Conservation (phyloP, 768 basidiomycete genomes). For the Rhodosporidiobolus odoratus region DNA sequence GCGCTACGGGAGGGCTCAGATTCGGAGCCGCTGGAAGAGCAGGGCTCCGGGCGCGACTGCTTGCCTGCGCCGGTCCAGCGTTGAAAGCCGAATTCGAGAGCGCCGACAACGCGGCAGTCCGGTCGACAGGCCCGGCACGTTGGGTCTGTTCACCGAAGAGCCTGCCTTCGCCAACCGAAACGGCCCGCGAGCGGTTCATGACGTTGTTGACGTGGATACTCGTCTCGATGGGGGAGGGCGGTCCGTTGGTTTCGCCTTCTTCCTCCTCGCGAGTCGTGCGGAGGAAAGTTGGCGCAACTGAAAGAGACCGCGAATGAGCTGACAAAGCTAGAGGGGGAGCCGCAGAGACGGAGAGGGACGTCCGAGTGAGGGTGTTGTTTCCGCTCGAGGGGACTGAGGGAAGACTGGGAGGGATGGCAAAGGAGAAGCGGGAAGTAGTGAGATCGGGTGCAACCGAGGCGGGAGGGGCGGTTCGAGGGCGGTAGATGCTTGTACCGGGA, state of each 20-base stretch:
- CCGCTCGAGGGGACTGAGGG: neutral
- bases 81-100: neutral
- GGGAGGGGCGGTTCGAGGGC: slow-evolving; percentile 32
- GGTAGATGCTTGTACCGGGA: neutral
- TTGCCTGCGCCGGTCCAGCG: neutral
- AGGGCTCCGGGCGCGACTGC: no score
- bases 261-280: neutral
- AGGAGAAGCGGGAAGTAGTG: neutral
- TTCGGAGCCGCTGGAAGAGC: neutral
- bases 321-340: neutral
- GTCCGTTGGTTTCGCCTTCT: neutral
- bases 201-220: slow-evolving; percentile 4
- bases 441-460: slow-evolving; percentile 4
- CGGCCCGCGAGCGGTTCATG: neutral
- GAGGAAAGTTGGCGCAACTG: neutral
- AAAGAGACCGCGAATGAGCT: neutral
- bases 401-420: neutral
- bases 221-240: slow-evolving; percentile 7
- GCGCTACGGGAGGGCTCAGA: no score
- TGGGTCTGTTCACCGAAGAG: neutral
- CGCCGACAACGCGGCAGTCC: neutral
- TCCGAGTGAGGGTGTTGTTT: neutral
- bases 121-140: neutral
- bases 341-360: neutral
- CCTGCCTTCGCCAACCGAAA: neutral